phyloP scores from a whole-genome alignment of 495 filamentous ascomycete genomes.

The Amphirosellinia nigrospora region DNA sequence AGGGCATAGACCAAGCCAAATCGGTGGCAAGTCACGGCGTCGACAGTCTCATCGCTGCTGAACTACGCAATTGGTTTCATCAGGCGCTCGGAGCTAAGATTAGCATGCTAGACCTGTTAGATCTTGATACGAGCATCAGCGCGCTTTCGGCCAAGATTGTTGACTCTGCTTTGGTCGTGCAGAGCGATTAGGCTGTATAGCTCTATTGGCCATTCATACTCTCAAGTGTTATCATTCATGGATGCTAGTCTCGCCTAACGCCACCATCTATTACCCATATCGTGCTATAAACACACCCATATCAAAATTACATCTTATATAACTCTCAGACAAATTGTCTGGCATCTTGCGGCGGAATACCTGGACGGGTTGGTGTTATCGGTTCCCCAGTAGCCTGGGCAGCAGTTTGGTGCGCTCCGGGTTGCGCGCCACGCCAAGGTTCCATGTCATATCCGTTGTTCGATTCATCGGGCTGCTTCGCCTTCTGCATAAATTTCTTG shows the following conservation, averaged over 20 bases:
- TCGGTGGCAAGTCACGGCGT: slow-evolving; percentile 40
- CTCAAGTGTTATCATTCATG: no score
- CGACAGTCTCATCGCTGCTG: slow-evolving; percentile 45
- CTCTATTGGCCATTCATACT: no score
- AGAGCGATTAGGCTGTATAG: no score
- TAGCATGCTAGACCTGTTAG: slow-evolving; percentile 36
- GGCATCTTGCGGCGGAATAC: not conserved
- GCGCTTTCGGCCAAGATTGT: no score
- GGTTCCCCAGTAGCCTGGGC: not conserved
- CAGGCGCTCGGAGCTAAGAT: slow-evolving; percentile 32
- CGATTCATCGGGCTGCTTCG: slow-evolving; percentile 25
- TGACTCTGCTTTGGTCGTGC: no score
- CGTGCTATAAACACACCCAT: not conserved
- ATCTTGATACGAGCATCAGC: slow-evolving; percentile 4
- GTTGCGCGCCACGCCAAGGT: slow-evolving; percentile 32
- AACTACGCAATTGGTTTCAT: slow-evolving; percentile 45
- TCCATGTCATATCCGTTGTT: slow-evolving; percentile 34
- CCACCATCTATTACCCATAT: not conserved
- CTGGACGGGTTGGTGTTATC: not conserved
- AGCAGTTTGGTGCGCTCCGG: not conserved
- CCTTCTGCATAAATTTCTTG: slow-evolving; percentile 27
- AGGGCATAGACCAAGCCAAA: slow-evolving; percentile 30
- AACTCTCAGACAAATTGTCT: slow-evolving; percentile 6
- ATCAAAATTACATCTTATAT: not conserved
- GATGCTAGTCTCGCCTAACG: not conserved